Conservation (phyloP, 306 rosid genomes). For the Cyamopsis tetragonoloba region DNA sequence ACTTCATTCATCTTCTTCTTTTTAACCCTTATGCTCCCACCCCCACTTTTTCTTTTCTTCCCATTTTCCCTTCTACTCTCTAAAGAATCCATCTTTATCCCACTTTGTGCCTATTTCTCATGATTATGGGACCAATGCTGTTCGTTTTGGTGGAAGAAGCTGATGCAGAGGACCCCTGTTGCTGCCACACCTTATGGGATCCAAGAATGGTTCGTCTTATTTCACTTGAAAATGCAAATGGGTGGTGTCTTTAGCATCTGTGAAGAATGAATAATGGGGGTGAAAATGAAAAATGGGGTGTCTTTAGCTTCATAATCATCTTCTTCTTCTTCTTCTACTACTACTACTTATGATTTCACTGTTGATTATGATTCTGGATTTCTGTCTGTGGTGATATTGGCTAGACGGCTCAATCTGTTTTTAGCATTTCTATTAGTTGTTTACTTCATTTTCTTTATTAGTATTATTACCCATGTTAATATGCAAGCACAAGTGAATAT, state of each 20-base stretch:
- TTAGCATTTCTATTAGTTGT: slow-evolving; percentile 9
- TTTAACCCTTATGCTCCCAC: slow-evolving; percentile 12
- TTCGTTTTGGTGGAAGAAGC: slow-evolving; percentile 23
- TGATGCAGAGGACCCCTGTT: not conserved
- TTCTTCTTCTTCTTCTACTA: slow-evolving; percentile 19
- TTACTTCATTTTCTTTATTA: not conserved
- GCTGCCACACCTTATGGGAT: slow-evolving; percentile 16
- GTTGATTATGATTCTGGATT: slow-evolving; percentile 36
- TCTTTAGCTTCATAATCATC: slow-evolving; percentile 30
- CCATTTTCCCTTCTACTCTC: not conserved
- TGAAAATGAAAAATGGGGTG: slow-evolving; percentile 24
- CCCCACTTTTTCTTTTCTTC: slow-evolving; percentile 1
- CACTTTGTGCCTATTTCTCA: not conserved
- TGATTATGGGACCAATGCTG: slow-evolving; percentile 12
- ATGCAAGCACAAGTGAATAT: slow-evolving; percentile 29
- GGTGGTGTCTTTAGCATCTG: slow-evolving; percentile 12
- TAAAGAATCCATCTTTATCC: not conserved
- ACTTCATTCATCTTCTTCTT: slow-evolving; percentile 19
- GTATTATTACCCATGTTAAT: slow-evolving; percentile 32
- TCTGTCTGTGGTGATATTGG: slow-evolving; percentile 77
- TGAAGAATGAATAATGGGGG: slow-evolving; percentile 25
- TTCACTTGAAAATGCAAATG: slow-evolving; percentile 23
- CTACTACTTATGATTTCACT: too few species aligned
- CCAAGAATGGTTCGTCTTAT: slow-evolving; percentile 25
- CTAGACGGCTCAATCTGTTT: slow-evolving; percentile 85